Evolutionary conservation across 2,329 filamentous ascomycete species (phyloP).

Genomic region (Graphilbum ipis-grandicollis): DNA sequence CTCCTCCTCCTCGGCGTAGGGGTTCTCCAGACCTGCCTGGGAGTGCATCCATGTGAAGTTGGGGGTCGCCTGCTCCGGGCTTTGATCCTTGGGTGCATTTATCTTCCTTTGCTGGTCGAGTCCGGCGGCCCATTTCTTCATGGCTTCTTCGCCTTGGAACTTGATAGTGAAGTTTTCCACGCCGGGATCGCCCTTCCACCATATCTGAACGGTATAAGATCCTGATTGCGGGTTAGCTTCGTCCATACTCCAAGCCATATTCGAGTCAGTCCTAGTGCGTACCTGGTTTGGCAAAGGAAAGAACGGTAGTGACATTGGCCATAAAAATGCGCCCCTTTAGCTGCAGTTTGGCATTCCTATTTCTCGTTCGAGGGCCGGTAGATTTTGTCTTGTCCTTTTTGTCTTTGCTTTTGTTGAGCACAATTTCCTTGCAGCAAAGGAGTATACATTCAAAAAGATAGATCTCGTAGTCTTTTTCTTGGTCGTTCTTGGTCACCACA

Average conservation of each 20-base stretch:
- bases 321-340: slow-evolving; percentile 97
- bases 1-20: slow-evolving; percentile 51
- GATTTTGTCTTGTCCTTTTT: slow-evolving; percentile 50
- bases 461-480: slow-evolving; percentile 95
- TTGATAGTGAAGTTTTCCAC: slow-evolving; percentile 94
- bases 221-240: slow-evolving; percentile 37
- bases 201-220: slow-evolving; percentile 90
- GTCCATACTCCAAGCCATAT: too few species aligned
- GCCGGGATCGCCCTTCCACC: slow-evolving; percentile 93
- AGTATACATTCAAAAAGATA: slow-evolving; percentile 94
- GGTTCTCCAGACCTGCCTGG: slow-evolving; percentile 57
- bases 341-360: slow-evolving; percentile 67
- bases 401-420: slow-evolving; percentile 66
- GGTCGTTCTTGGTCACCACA: slow-evolving; percentile 79
- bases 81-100: slow-evolving; percentile 30
- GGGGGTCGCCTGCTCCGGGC: slow-evolving; percentile 36
- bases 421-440: slow-evolving; percentile 90
- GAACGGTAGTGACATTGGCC: slow-evolving; percentile 94
- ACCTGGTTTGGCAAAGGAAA: slow-evolving; percentile 79
- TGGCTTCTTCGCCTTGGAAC: slow-evolving; percentile 76
- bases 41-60: slow-evolving; percentile 69
- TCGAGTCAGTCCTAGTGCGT: too few species aligned
- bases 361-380: slow-evolving; percentile 36
- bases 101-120: slow-evolving; percentile 61
- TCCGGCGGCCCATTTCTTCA: slow-evolving; percentile 80